phyloP scores from a whole-genome alignment of 306 rosid species.

The Sophora flavescens region DNA sequence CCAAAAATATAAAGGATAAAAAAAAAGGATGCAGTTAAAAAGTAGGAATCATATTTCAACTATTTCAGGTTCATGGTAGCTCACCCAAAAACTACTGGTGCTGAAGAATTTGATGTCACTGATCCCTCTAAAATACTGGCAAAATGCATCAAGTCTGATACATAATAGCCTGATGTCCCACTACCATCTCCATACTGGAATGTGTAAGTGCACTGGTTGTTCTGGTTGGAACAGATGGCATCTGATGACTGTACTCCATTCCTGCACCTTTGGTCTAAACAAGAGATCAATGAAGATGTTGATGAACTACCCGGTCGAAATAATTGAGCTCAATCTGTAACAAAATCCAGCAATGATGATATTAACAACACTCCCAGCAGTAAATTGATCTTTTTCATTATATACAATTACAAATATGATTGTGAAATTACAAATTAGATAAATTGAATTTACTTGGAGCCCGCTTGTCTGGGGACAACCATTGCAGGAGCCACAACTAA shows the following conservation, averaged over 20 bases:
- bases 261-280: conserved; percentile 77
- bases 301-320: conserved; percentile 82
- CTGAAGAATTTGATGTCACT: conserved; percentile 61
- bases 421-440: conserved; percentile 21
- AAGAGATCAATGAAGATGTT: conserved; percentile 68
- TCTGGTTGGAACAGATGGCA: conserved; percentile 68
- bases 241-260: conserved; percentile 67
- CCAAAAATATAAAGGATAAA: not conserved
- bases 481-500: conserved; percentile 85
- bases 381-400: not conserved
- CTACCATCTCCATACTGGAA: conserved; percentile 95
- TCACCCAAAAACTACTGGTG: conserved; percentile 82
- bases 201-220: conserved; percentile 72
- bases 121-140: conserved; percentile 64
- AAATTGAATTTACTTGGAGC: conserved; percentile 59
- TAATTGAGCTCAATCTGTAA: conserved; percentile 75
- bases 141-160: conserved; percentile 76
- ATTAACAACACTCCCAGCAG: not conserved
- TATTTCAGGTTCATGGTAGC: conserved; percentile 41
- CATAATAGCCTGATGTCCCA: conserved; percentile 84
- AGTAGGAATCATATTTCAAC: not conserved
- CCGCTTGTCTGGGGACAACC: conserved; percentile 86
- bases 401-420: not conserved
- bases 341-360: conserved; percentile 27
- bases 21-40: not conserved